Evolutionary conservation across 805 yeast species (phyloP).

Genomic region (Yamadazyma kitorensis): DNA sequence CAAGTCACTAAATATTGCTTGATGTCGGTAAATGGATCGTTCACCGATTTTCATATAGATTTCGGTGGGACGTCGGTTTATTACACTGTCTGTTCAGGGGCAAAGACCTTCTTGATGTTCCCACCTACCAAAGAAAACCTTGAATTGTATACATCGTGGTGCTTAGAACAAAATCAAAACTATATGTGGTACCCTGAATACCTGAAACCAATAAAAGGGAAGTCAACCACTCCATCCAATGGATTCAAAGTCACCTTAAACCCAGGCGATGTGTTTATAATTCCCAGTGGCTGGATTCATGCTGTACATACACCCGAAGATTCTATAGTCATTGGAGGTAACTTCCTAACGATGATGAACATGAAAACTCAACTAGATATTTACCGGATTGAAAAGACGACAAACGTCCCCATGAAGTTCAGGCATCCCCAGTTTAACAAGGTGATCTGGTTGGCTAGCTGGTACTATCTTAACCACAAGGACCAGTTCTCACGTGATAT

Average conservation of each 20-base stretch:
- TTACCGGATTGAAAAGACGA: constrained; percentile 57
- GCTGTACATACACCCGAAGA: constrained; percentile 82
- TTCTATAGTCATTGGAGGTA: constrained; percentile 84
- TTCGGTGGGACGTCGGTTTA: constrained; percentile 93
- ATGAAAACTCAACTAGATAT: constrained; percentile 62
- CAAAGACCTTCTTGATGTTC: constrained; percentile 68
- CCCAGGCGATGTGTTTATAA: constrained; percentile 72
- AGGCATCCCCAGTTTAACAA: constrained; percentile 74
- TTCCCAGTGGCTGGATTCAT: constrained; percentile 94
- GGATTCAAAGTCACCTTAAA: constrained; percentile 55
- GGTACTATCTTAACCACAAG: constrained; percentile 33
- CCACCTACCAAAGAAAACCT: constrained; percentile 74
- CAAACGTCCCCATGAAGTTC: constrained; percentile 73
- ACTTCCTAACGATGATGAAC: constrained; percentile 67
- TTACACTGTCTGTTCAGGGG: constrained; percentile 76
- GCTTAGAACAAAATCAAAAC: constrained; percentile 60
- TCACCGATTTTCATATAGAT: constrained; percentile 88
- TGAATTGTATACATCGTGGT: constrained; percentile 67
- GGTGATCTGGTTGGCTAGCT: constrained; percentile 67
- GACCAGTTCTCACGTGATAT: constrained; percentile 19
- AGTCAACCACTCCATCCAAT: constrained; percentile 21
- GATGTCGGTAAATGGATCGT: constrained; percentile 79
- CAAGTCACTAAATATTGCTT: constrained; percentile 74
- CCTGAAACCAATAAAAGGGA: constrained; percentile 28
- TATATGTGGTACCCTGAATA: constrained; percentile 63